Evolutionary conservation across 1,139 yeast species (phyloP), one percentile per base, ranked within the genome.

Genomic region (Lodderomyces orthopsilosis): DNA sequence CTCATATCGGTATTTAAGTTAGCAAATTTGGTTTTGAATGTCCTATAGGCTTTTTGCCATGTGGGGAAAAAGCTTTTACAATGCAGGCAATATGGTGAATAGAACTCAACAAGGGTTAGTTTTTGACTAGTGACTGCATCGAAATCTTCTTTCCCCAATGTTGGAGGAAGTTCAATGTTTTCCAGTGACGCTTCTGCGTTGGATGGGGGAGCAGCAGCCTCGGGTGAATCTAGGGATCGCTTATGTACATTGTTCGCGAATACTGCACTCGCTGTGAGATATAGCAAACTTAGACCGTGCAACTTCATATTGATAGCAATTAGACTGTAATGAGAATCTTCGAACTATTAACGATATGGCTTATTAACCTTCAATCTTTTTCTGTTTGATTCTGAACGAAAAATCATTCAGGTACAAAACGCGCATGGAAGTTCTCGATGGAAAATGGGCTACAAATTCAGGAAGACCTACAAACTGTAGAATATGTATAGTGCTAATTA

Each of bases 81-180:
- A 59, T 85, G 93, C n/a, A 62, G 57, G 57, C 94, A 85, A 54
- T 77, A 79, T 0, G 91, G 91, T 21, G 87, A 81, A 55, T 61
- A 84, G 57, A 84, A 84, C 57, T 83, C 88, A 13, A 83, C 79
- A 43, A 80, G 62, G 41, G 85, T 78, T 22, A 82, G 61, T 12
- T 78, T 78, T 9, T 65, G 58, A 14, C 73, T 55, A 3, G 83
- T 59, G 7, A 60, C 58, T 14, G 56, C 49, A 50, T 79, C 79
- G 51, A 83, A 83, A 26, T 61, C 65, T 2, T 54, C 62, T 15
- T 52, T 41, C 6, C 59, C 64, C 50, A 76, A 47, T 0, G 66
- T 63, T 2, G 66, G 62, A 2, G 55, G 54, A 38, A 63, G 44
- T 19, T 44, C 47, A 6, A 41, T 33, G 6, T 43, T 40, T 22